Conservation (phyloP, 441 rosid species). For the California macrophylla region DNA sequence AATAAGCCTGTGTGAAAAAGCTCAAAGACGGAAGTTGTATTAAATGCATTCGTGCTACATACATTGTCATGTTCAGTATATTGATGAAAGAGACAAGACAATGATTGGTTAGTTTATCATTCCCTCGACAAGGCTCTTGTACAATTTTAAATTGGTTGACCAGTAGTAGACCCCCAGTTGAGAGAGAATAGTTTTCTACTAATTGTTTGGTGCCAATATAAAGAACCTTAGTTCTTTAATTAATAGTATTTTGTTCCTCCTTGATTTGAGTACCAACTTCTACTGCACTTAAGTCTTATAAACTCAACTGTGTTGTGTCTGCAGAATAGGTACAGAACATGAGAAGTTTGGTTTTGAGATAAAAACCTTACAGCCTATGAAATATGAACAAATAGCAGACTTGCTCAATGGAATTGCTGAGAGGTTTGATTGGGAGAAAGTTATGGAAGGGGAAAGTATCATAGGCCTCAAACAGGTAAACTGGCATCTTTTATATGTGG, state of each 20-base stretch:
- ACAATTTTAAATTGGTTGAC: neutral
- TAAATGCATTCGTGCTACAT: neutral
- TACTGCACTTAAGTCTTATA: constrained; percentile 15
- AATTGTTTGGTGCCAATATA: neutral
- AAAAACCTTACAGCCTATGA: constrained; percentile 74
- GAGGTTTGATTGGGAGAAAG: constrained; percentile 95
- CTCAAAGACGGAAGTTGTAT: neutral
- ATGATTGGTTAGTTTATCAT: neutral
- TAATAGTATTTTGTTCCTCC: neutral
- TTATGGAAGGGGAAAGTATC: constrained; percentile 77
- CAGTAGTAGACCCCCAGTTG: neutral
- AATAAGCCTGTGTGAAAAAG: neutral
- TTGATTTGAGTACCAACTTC: neutral
- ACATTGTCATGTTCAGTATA: neutral
- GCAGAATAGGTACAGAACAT: constrained; percentile 96
- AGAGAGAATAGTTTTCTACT: neutral
- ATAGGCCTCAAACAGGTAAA: constrained; percentile 90
- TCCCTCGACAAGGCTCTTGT: neutral
- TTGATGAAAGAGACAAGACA: neutral
- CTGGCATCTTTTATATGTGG: neutral
- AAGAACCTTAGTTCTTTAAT: neutral
- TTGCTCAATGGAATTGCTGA: constrained; percentile 84
- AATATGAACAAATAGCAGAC: constrained; percentile 84
- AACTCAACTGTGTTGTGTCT: constrained; percentile 22
- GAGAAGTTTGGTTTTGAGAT: constrained; percentile 95